Conservation (phyloP, 148 eudicot genomes). For the Persicaria tinctoria region DNA sequence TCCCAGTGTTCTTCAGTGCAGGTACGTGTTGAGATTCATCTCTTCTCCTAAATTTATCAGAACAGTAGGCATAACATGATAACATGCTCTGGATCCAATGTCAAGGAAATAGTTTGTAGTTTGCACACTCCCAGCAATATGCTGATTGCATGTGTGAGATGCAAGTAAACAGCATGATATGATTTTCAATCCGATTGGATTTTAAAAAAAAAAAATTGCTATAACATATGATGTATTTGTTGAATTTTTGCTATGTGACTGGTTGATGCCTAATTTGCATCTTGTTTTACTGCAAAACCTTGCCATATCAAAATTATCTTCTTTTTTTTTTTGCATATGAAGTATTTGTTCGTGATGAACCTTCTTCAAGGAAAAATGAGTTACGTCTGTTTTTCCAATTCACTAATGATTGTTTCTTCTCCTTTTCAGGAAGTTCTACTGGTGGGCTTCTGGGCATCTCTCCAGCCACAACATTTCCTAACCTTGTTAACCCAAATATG, state of each 20-base stretch:
- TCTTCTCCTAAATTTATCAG: not conserved
- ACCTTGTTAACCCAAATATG: conserved; percentile 89
- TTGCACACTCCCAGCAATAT: not conserved
- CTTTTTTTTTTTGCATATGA: not conserved
- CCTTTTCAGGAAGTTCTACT: conserved; percentile 52
- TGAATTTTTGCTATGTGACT: not conserved
- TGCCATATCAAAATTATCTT: not conserved
- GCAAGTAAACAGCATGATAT: not conserved
- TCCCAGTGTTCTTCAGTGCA: conserved; percentile 94
- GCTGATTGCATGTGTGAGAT: not conserved
- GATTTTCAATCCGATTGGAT: not conserved
- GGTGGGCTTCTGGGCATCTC: conserved; percentile 82
- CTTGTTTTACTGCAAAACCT: not conserved
- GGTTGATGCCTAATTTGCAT: not conserved
- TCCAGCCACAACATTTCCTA: conserved; percentile 57
- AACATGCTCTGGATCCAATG: not conserved
- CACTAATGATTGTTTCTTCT: not conserved
- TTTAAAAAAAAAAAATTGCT: not conserved
- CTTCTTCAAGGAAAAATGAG: not conserved
- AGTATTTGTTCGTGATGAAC: not conserved
- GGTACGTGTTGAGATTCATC: conserved; percentile 31
- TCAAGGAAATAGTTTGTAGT: not conserved
- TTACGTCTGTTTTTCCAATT: not conserved
- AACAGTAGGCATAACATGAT: not conserved
- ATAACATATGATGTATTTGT: not conserved